Evolutionary conservation across 2,329 filamentous ascomycete species (phyloP).

Genomic region (Xylaria hypoxylon): DNA sequence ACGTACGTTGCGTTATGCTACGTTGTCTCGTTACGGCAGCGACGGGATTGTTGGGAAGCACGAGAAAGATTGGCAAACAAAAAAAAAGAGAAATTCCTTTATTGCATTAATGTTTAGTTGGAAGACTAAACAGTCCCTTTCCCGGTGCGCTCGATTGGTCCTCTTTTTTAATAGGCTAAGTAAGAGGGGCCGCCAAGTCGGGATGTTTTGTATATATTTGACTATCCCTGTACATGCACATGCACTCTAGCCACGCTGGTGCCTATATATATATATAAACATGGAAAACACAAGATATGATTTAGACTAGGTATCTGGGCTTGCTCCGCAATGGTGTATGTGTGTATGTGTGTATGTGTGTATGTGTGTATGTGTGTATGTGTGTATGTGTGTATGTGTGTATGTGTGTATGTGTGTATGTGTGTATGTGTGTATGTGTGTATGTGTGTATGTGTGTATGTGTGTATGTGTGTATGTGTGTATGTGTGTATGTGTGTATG

Average conservation of each 20-base stretch:
- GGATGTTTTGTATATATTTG: constrained; percentile 33
- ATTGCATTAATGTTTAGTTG: constrained; percentile 21
- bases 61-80: constrained; percentile 3
- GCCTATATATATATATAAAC: constrained; percentile 18
- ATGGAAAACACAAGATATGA: neutral
- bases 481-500: too few species aligned
- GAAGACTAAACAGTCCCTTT: too few species aligned
- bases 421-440: too few species aligned
- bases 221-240: constrained; percentile 28
- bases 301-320: too few species aligned
- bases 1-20: neutral
- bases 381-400: too few species aligned
- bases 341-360: neutral
- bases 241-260: constrained; percentile 16
- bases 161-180: neutral
- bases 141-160: neutral
- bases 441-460: too few species aligned
- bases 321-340: neutral
- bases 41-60: constrained; percentile 20
- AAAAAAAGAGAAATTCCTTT: constrained; percentile 1
- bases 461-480: too few species aligned
- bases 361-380: too few species aligned
- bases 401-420: too few species aligned
- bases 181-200: constrained; percentile 9
- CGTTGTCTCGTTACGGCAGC: neutral